Evolutionary conservation across 805 yeast genomes (phyloP).

Genomic region (Myxozyma lipomycoides): DNA sequence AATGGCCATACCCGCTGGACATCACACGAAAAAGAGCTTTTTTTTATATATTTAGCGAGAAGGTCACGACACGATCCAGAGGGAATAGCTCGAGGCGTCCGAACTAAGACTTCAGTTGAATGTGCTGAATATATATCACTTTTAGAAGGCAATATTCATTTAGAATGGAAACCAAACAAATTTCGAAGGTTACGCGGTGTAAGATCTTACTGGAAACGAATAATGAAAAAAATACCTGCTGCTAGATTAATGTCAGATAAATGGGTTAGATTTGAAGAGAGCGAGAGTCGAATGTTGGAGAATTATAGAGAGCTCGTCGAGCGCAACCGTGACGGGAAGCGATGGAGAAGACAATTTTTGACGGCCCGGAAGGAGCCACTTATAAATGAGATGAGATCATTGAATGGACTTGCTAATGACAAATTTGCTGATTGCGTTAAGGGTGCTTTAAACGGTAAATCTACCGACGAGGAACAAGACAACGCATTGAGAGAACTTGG

Average conservation of each 20-base stretch:
- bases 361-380: not conserved
- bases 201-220: conserved; percentile 14
- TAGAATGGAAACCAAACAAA: not conserved
- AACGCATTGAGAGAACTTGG: not conserved
- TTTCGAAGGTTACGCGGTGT: conserved; percentile 9
- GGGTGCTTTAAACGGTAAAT: not conserved
- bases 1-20: conserved; percentile 19
- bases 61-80: conserved; percentile 22
- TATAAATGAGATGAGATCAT: not conserved
- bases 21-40: conserved; percentile 19
- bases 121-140: conserved; percentile 18
- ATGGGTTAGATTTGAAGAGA: conserved; percentile 24
- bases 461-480: not conserved
- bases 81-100: conserved; percentile 17
- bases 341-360: conserved; percentile 4
- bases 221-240: conserved; percentile 14
- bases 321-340: conserved; percentile 9
- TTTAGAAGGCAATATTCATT: conserved; percentile 3
- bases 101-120: conserved; percentile 18
- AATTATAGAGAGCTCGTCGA: conserved; percentile 7
- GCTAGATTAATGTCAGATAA: conserved; percentile 20
- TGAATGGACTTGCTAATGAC: not conserved
- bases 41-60: conserved; percentile 16
- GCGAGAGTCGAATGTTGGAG: conserved; percentile 14
- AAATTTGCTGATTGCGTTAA: not conserved